Base-by-base conservation (phyloP, 139 green algal species). In the Dunaliella sp. region DNA sequence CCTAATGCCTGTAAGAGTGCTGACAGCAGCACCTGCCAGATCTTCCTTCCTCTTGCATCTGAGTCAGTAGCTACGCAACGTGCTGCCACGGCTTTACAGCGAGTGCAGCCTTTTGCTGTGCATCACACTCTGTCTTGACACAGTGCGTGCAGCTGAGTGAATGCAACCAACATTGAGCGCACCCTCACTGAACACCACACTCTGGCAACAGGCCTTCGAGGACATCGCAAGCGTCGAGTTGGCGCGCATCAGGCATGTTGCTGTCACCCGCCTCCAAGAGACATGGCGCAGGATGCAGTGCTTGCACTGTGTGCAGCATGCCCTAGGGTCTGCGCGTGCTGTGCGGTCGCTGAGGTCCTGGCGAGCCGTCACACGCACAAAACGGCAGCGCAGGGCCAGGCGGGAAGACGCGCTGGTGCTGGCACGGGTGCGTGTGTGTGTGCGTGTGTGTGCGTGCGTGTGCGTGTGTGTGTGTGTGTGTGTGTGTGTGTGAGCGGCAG, bases 171-270 rank as follows among this genome's bases (percentile, higher is more conserved):
- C n/a, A n/a, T n/a, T n/a, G n/a, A n/a, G n/a, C n/a, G n/a, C n/a
- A n/a, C n/a, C n/a, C n/a, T n/a, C n/a, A n/a, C n/a, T n/a, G n/a
- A n/a, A n/a, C n/a, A n/a, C n/a, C n/a, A n/a, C n/a, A n/a, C n/a
- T n/a, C n/a, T n/a, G n/a, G n/a, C n/a, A n/a, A 78, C 31, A 81
- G 76, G 34, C 76, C 2, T 81, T 81, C 76, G 25, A 81, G 7
- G 76, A 81, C 7, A 81, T 81, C 30, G 34, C 34, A 34, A 31
- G 12, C 2, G 76, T 81, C n/a, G 76, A 81, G 76, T 30, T 81
- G 76, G 76, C 76, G 2, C 30, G 76, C n/a, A 30, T 81, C n/a
- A 81, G 37, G 31, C 7, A 33, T 38, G 28, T 30, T 31, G 76
- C 76, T 12, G 33, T 12, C n/a, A 24, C n/a, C 12, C 76, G 76